Evolutionary conservation across 2,329 filamentous ascomycete genomes (phyloP).

Genomic region (Ceratocystis colombiana): DNA sequence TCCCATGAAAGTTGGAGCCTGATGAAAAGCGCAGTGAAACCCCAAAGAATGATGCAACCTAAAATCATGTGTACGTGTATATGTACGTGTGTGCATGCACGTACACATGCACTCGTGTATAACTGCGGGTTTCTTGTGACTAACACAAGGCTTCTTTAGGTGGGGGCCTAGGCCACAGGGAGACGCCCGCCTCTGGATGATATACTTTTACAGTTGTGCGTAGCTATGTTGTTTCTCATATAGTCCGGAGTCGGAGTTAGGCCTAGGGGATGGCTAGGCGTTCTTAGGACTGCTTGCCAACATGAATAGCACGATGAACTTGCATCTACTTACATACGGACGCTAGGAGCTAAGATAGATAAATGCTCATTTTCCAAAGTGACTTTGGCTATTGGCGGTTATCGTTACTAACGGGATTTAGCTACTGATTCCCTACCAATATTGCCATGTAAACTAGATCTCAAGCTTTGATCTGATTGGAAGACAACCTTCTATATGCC

Average conservation of each 20-base stretch:
- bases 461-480: background rate
- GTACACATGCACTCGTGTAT: background rate
- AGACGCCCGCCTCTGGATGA: too few species aligned
- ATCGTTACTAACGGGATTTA: background rate
- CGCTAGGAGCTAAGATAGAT: background rate
- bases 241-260: background rate
- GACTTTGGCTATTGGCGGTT: background rate
- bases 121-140: background rate
- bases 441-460: background rate
- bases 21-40: background rate
- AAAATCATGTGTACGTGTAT: slow-evolving; percentile 5
- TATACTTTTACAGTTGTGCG: too few species aligned
- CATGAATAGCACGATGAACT: too few species aligned
- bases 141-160: background rate
- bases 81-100: background rate
- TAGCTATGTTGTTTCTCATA: too few species aligned
- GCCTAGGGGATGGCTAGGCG: background rate
- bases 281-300: too few species aligned
- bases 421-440: background rate
- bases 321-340: too few species aligned
- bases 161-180: background rate
- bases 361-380: background rate
- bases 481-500: background rate
- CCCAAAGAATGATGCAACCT: slow-evolving; percentile 11
- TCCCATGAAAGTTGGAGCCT: background rate